These are phyloP conservation scores for Daedaleopsis nitida DNA, from an alignment of 768 basidiomycete genomes.

Conservation along the genomic window DNA sequence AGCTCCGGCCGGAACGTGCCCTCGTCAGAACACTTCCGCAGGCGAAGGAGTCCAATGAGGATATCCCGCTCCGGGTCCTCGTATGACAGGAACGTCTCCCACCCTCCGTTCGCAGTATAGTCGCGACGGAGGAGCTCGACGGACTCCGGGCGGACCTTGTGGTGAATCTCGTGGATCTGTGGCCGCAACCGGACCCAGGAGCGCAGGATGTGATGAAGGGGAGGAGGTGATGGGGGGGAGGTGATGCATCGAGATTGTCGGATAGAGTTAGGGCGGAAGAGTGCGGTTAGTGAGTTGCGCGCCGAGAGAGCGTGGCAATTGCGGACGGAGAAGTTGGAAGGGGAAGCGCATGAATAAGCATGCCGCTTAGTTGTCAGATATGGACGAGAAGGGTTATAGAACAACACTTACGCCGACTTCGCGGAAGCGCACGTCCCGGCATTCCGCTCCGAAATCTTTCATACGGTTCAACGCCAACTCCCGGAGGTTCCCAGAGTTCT, in stretches of 20 bases:
- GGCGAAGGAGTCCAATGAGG: constrained; percentile 86
- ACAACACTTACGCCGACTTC: constrained; percentile 86
- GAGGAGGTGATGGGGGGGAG: not conserved
- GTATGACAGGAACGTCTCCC: constrained; percentile 99
- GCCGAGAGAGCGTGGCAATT: not conserved
- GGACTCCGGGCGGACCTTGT: constrained; percentile 93
- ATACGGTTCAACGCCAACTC: constrained; percentile 95
- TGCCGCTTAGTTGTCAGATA: constrained; percentile 1
- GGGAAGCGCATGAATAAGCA: constrained; percentile 4
- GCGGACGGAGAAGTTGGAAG: constrained; percentile 1
- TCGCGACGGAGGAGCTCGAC: constrained; percentile 95
- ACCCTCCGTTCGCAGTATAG: constrained; percentile 96
- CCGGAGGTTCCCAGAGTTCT: constrained; percentile 95
- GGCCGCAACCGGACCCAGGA: constrained; percentile 8
- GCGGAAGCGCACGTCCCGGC: constrained; percentile 94
- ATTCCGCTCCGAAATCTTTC: constrained; percentile 99
- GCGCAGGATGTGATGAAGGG: constrained; percentile 2
- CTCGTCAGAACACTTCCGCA: constrained; percentile 95
- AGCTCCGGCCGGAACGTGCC: constrained; percentile 97
- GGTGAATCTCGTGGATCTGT: constrained; percentile 97
- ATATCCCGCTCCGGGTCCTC: constrained; percentile 98
- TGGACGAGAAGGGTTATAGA: constrained; percentile 1
- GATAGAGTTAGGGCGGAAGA: constrained; percentile 1
- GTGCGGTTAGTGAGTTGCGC: not conserved
- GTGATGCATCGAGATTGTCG: not conserved